A percentile compares a stretch with the other conserved stretches of the same genome.
These are phyloP conservation scores for Mycena alexandri DNA, from an alignment of 768 basidiomycete genomes.

Conservation along the genomic window DNA sequence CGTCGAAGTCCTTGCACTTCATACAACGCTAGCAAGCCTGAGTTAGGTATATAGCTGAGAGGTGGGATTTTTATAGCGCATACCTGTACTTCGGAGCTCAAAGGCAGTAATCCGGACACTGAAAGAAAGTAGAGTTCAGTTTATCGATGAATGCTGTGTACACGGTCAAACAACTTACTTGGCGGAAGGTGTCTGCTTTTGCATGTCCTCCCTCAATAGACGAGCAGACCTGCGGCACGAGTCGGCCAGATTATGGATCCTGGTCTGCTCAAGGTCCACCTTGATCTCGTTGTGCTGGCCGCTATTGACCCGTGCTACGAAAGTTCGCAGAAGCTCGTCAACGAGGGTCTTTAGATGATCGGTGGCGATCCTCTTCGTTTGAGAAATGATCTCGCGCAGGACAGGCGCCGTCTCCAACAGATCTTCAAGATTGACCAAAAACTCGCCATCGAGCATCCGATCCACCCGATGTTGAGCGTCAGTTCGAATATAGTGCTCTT, in stretches of 20 bases:
- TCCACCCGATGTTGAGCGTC: not conserved
- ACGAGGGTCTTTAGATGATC: not conserved
- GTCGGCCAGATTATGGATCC: not conserved
- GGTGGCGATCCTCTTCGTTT: not conserved
- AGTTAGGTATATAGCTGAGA: too few relatives aligned
- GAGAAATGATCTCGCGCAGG: not conserved
- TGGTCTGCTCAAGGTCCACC: not conserved
- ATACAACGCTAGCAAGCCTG: slow-evolving; percentile 5
- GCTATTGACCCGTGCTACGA: not conserved
- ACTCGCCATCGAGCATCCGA: slow-evolving; percentile 5
- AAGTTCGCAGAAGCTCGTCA: not conserved
- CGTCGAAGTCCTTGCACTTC: slow-evolving; percentile 7
- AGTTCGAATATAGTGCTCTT: not conserved
- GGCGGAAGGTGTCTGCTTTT: slow-evolving; percentile 6
- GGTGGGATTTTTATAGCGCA: too few relatives aligned
- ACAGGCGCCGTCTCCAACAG: not conserved
- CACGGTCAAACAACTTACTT: slow-evolving; percentile 6
- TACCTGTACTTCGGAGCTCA: not conserved
- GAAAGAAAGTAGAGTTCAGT: too few relatives aligned
- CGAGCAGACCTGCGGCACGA: not conserved
- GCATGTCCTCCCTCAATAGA: slow-evolving; percentile 13
- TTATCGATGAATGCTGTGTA: too few relatives aligned
- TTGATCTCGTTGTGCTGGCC: not conserved
- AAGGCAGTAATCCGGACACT: slow-evolving; percentile 11
- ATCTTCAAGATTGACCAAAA: slow-evolving; percentile 12